phyloP scores from a whole-genome alignment of 306 rosid genomes.

The Quercus parvula region DNA sequence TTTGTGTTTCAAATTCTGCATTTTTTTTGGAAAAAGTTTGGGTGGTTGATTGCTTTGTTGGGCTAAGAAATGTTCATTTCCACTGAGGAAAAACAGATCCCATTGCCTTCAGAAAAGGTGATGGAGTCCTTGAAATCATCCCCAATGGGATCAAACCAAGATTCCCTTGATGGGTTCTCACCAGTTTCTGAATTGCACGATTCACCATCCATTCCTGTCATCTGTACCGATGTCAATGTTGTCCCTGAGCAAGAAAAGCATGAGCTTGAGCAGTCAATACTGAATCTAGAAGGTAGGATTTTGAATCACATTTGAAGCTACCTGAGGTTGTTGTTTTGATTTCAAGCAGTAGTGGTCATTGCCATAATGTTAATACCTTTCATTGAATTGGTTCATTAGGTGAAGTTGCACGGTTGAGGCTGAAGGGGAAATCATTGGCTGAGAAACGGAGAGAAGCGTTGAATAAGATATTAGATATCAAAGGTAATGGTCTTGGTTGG shows the following conservation, averaged over 20 bases:
- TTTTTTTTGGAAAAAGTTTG: slow-evolving; percentile 1
- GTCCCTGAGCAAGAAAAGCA: slow-evolving; percentile 68
- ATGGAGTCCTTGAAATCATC: slow-evolving; percentile 40
- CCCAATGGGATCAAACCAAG: slow-evolving; percentile 47
- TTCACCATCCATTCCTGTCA: slow-evolving; percentile 42
- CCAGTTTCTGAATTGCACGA: slow-evolving; percentile 18
- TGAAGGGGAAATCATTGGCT: slow-evolving; percentile 41
- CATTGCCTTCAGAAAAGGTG: slow-evolving; percentile 36
- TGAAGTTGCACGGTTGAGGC: slow-evolving; percentile 61
- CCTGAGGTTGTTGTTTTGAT: background rate
- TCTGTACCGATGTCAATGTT: slow-evolving; percentile 71
- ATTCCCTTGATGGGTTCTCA: slow-evolving; percentile 44
- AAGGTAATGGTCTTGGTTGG: slow-evolving; percentile 47
- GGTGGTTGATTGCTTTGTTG: slow-evolving; percentile 15
- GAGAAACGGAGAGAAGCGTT: slow-evolving; percentile 68
- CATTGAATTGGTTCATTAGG: slow-evolving; percentile 45
- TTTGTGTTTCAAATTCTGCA: background rate
- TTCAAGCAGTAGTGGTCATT: background rate
- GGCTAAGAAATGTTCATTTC: slow-evolving; percentile 47
- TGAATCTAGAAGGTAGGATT: slow-evolving; percentile 59
- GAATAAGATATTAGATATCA: slow-evolving; percentile 82
- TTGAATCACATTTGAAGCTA: background rate
- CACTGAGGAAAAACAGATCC: slow-evolving; percentile 48
- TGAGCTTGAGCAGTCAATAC: slow-evolving; percentile 49
- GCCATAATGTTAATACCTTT: slow-evolving; percentile 3